phyloP scores from a whole-genome alignment of 495 filamentous ascomycete genomes.

The Saxophila tyrrhenica region DNA sequence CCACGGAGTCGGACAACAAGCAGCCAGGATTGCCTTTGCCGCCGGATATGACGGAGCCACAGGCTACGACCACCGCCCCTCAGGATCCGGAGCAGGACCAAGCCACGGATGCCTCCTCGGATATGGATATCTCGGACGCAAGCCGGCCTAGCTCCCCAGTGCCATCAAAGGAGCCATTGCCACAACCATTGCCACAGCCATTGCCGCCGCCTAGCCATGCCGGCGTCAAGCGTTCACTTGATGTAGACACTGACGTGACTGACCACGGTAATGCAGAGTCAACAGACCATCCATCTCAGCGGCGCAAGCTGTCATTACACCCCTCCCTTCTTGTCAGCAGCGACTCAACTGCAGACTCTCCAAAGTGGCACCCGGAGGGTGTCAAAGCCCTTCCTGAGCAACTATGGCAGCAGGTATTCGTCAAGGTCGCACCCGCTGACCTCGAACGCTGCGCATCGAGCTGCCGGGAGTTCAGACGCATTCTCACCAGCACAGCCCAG shows the following conservation, averaged over 20 bases:
- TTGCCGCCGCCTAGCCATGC: background rate
- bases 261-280: background rate
- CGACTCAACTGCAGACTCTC: no score
- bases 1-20: background rate
- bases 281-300: background rate
- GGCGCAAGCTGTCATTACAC: background rate
- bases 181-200: background rate
- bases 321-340: background rate
- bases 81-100: background rate
- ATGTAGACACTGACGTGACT: background rate
- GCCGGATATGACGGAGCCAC: background rate
- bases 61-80: background rate
- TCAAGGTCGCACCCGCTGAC: conserved; percentile 20
- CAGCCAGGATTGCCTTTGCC: background rate
- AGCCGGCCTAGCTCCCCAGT: conserved; percentile 2
- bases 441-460: conserved; percentile 27
- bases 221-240: conserved; percentile 7
- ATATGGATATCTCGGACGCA: conserved; percentile 6
- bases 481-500: conserved; percentile 33
- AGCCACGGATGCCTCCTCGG: conserved; percentile 1
- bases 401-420: conserved; percentile 31
- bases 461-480: conserved; percentile 28
- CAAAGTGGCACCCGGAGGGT: background rate
- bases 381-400: conserved; percentile 14
- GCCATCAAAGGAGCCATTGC: background rate